Evolutionary conservation across 345 rosid species (phyloP), one percentile per base, ranked within the genome.

Genomic region (Gossypium australe): DNA sequence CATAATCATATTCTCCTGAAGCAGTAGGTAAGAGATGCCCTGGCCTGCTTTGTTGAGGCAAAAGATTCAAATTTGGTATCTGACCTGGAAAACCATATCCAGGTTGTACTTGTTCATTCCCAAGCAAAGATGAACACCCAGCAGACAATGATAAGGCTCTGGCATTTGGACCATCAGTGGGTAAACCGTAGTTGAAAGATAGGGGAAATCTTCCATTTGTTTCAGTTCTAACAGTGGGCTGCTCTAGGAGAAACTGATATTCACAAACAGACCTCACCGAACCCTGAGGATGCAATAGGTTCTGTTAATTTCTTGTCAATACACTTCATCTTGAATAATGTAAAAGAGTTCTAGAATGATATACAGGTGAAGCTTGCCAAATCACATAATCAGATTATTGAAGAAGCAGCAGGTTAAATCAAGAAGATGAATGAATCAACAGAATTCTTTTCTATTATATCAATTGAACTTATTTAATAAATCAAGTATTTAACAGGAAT

Each of bases 161-260:
- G 9, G 82, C 41, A 68, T 77, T 82, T 11, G 82, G 78, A 79
- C 48, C 63, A 71, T 87, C 92, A 61, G 62, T 14, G 1, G 88
- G 86, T 43, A 86, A 84, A 68, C 82, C 86, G 75, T 71, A 82
- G 17, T 80, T 85, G 72, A 77, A 79, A 13, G 88, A 77, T 9
- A 85, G 80, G 58, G 82, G 86, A 76, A 62, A 14, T 62, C 38
- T 62, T 52, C 89, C 90, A 81, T 79, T 81, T 44, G 81, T 34
- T 66, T 87, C 88, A 78, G 89, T 84, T 79, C 89, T 85, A 74
- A 69, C 60, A 71, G 64, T 71, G 17, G 94, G 79, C 56, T 83
- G 90, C 22, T 95, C 96, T 67, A 83, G 89, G 55, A 89, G 77
- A 84, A 87, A 83, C 70, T 85, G 94, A 76, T 93, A 86, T 67